Evolutionary conservation across 2,329 filamentous ascomycete genomes (phyloP).

Genomic region (Pseudopyrenochaeta lycopersici): DNA sequence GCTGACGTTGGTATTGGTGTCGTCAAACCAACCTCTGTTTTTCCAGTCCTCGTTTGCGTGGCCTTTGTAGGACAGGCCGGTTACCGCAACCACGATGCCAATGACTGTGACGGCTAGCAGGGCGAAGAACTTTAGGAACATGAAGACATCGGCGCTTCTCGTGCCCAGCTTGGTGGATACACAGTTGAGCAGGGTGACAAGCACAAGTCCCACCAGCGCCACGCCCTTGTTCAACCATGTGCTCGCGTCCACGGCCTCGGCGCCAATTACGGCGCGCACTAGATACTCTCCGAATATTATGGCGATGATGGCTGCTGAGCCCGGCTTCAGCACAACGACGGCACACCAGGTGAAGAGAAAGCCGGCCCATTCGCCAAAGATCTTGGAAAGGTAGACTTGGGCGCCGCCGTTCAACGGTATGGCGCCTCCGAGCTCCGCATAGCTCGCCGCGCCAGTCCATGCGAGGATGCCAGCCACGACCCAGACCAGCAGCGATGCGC

Average conservation of each 20-base stretch:
- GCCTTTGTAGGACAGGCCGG: constrained; percentile 81
- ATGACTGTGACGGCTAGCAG: constrained; percentile 85
- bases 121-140: constrained; percentile 96
- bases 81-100: constrained; percentile 87
- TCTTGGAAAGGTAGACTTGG: constrained; percentile 94
- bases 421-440: constrained; percentile 92
- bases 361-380: constrained; percentile 90
- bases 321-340: constrained; percentile 92
- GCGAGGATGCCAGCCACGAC: constrained; percentile 87
- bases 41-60: constrained; percentile 87
- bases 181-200: constrained; percentile 88
- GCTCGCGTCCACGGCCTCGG: constrained; percentile 82
- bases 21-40: constrained; percentile 84
- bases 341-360: constrained; percentile 98
- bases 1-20: constrained; percentile 80
- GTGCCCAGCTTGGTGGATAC: constrained; percentile 89
- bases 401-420: constrained; percentile 95
- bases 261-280: constrained; percentile 84
- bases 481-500: constrained; percentile 92
- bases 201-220: constrained; percentile 76
- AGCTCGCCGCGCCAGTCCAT: constrained; percentile 95
- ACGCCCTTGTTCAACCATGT: constrained; percentile 92
- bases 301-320: constrained; percentile 89
- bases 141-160: constrained; percentile 87
- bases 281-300: constrained; percentile 99